phyloP scores from a whole-genome alignment of 805 yeast genomes.

The Metschnikowia lachancei region DNA sequence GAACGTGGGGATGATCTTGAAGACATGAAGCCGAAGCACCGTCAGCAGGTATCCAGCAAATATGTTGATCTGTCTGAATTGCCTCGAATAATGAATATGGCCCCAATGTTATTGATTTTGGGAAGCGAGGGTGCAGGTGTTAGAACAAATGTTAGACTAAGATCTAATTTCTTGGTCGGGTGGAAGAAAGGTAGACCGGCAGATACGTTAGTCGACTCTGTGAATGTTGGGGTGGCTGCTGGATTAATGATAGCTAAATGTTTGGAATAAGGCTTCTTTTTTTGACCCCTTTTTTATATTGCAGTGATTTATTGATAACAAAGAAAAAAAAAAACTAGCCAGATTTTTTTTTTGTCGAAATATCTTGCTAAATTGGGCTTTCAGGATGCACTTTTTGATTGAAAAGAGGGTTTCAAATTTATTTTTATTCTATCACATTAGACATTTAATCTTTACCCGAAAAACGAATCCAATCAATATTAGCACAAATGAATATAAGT shows the following conservation, averaged over 20 bases:
- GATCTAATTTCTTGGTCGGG: conserved; percentile 53
- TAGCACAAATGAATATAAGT: too few species aligned
- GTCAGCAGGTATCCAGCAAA: conserved; percentile 32
- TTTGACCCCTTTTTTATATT: neutral
- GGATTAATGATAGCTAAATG: conserved; percentile 53
- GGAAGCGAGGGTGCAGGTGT: conserved; percentile 89
- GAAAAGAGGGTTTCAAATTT: too few species aligned
- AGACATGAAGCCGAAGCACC: conserved; percentile 26
- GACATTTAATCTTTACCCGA: too few species aligned
- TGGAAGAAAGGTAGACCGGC: conserved; percentile 33
- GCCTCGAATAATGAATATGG: conserved; percentile 37
- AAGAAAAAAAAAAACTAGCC: too few species aligned
- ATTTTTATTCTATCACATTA: too few species aligned
- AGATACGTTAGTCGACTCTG: conserved; percentile 58
- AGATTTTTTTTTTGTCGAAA: too few species aligned
- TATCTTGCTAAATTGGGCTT: too few species aligned
- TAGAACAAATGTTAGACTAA: conserved; percentile 57
- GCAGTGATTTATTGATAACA: too few species aligned
- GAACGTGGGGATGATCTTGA: conserved; percentile 24
- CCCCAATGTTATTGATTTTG: conserved; percentile 68
- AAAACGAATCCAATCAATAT: too few species aligned
- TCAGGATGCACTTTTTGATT: too few species aligned
- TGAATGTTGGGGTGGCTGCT: conserved; percentile 88
- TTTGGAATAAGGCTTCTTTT: conserved; percentile 3
- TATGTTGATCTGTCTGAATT: conserved; percentile 44